Conservation (phyloP, 768 basidiomycete genomes). For the Boletus reticulatus region DNA sequence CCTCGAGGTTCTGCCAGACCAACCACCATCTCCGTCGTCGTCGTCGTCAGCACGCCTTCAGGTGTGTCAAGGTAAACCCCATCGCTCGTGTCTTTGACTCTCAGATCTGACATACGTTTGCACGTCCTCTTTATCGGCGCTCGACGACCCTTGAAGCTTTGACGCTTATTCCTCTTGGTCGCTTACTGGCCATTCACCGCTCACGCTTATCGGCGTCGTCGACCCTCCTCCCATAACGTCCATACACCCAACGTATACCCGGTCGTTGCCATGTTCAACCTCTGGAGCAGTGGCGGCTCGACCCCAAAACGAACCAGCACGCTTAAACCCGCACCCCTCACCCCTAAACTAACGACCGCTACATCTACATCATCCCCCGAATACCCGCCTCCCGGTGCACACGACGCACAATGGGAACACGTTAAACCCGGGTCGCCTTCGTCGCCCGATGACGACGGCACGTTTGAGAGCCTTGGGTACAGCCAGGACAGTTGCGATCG, state of each 20-base stretch:
- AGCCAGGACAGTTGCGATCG: constrained; percentile 15
- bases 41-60: too few species aligned
- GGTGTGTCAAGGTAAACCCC: too few species aligned
- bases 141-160: too few species aligned
- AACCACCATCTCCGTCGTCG: too few species aligned
- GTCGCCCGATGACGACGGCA: constrained; percentile 16
- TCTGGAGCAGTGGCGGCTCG: constrained; percentile 14
- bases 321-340: constrained; percentile 18
- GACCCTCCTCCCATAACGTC: background rate
- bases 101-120: background rate
- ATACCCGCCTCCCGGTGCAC: constrained; percentile 1
- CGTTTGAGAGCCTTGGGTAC: constrained; percentile 17
- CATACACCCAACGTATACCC: too few species aligned
- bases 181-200: background rate
- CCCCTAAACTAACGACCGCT: constrained; percentile 21
- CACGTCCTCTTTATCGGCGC: background rate
- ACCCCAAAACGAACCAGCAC: constrained; percentile 17
- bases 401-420: constrained; percentile 25
- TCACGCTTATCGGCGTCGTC: background rate
- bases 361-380: constrained; percentile 7
- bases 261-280: background rate
- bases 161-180: background rate
- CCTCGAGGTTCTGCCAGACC: too few species aligned
- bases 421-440: constrained; percentile 13
- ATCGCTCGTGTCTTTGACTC: too few species aligned